Conservation (phyloP, 495 filamentous ascomycete species). For the Jackrogersella multiformis region DNA sequence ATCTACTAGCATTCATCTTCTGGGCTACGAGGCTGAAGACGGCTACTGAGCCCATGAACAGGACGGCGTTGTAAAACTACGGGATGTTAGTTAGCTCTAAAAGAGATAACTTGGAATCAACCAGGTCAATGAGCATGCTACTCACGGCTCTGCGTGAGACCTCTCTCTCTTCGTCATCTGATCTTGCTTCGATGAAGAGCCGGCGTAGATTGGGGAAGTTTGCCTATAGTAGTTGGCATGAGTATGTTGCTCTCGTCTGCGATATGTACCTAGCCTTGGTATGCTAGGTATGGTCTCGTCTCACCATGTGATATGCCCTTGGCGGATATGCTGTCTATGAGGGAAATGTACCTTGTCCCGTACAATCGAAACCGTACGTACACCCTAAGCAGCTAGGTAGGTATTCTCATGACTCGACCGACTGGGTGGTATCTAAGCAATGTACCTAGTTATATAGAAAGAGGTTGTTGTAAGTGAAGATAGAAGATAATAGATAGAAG, state of each 20-base stretch:
- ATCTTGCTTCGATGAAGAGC: constrained; percentile 93
- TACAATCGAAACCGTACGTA: not conserved
- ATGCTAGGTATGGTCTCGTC: not conserved
- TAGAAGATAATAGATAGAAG: too few species aligned
- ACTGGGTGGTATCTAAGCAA: too few species aligned
- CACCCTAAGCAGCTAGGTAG: too few species aligned
- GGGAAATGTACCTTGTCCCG: not conserved
- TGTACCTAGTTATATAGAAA: too few species aligned
- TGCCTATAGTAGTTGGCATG: constrained; percentile 59
- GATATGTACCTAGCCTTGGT: too few species aligned
- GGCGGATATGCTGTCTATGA: not conserved
- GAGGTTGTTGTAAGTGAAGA: too few species aligned
- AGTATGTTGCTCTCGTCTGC: not conserved
- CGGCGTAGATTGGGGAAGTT: constrained; percentile 95
- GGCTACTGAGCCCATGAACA: constrained; percentile 94
- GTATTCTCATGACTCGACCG: too few species aligned
- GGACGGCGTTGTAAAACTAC: constrained; percentile 96
- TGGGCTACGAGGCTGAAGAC: constrained; percentile 93
- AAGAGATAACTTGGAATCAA: not conserved
- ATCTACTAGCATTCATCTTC: constrained; percentile 60
- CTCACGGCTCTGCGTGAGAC: constrained; percentile 92
- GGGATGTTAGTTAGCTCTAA: not conserved
- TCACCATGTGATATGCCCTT: constrained; percentile 31
- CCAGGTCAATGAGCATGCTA: constrained; percentile 11
- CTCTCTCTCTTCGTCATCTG: constrained; percentile 92